Base-by-base conservation (phyloP, 495 filamentous ascomycete genomes). In the Podospora pseudoanserina region DNA sequence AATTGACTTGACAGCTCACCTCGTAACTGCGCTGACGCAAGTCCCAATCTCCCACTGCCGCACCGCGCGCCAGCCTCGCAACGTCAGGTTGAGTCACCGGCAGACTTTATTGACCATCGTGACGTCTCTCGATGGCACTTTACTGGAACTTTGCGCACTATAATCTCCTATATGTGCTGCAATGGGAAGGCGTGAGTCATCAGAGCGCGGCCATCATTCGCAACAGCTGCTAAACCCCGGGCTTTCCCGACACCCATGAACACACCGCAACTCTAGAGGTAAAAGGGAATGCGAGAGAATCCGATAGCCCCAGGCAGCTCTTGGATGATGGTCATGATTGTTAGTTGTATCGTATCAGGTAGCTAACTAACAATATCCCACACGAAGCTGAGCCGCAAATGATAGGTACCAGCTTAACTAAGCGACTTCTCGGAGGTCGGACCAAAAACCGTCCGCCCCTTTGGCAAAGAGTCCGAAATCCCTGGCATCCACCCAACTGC, bases 341-440 rank as follows among this genome's bases (percentile, higher is more conserved):
- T 49, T 49, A 49, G 15, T 3, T 6, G 11, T 4, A 5, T 39
- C 11, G 0, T 23, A 23, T 39, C 34, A 39, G 34, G 34, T 39
- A 23, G 23, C 23, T 23, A 23, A 23, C 23, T 23, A 23, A 23
- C 23, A 23, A 23, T 39, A 39, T 39, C 34, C 5, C 34, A 39
- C 34, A 39, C 34, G 11, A 39, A 39, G 3, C 5, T 39, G 23
- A 23, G 39, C 39, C 39, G 15, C 1, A 16, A 49, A 49, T 49
- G 9, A 49, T 49, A 67, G n/a, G 61, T 73, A 69, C 34, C 67
- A 44, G 63, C 65, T 62, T 71, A 71, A 71, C 71, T 39, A 58
- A 61, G 34, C 9, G n/a, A n/a, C 16, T 18, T 5, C 68, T 77
- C 75, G 75, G 75, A 19, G 18, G 66, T 74, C 75, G 75, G 75